A percentile compares a stretch with the other conserved stretches of the same genome.
Conservation (phyloP, 192 early-diverging fungal species). For the Podila epigama region DNA sequence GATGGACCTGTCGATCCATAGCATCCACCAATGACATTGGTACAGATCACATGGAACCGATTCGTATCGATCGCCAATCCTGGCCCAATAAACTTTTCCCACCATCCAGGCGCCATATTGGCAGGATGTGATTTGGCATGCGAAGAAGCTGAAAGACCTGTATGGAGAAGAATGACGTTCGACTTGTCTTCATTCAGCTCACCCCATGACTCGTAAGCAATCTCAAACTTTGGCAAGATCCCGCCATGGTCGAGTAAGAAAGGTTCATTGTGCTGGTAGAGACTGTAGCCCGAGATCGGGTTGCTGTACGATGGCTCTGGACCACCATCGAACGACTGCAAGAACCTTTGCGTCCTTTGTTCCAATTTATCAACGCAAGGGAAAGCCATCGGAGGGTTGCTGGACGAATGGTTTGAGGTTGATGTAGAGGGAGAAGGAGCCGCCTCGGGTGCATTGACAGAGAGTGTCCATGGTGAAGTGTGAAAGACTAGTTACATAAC, state of each 20-base stretch:
- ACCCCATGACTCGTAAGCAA: conserved; percentile 99
- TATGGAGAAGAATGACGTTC: conserved; percentile 94
- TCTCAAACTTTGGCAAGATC: conserved; percentile 71
- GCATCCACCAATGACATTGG: conserved; percentile 96
- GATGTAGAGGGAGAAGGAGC: background rate
- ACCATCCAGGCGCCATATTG: conserved; percentile 90
- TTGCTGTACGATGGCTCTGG: conserved; percentile 88
- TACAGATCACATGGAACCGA: conserved; percentile 95
- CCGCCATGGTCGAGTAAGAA: conserved; percentile 88
- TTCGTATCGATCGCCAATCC: conserved; percentile 90
- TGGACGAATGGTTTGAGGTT: conserved; percentile 49
- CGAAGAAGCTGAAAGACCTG: conserved; percentile 90
- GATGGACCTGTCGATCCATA: conserved; percentile 95
- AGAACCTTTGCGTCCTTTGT: conserved; percentile 56
- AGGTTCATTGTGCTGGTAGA: conserved; percentile 67
- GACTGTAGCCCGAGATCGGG: conserved; percentile 76
- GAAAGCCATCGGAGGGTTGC: conserved; percentile 73
- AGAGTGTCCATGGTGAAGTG: conserved; percentile 25
- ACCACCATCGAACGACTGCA: conserved; percentile 67
- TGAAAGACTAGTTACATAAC: conserved; percentile 24
- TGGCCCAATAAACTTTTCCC: conserved; percentile 98
- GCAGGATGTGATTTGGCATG: conserved; percentile 89
- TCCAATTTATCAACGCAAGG: conserved; percentile 78
- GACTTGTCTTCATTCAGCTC: conserved; percentile 74
- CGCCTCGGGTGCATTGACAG: conserved; percentile 18